Base-by-base conservation (phyloP, 805 yeast genomes). In the Monosporozyma solicola region DNA sequence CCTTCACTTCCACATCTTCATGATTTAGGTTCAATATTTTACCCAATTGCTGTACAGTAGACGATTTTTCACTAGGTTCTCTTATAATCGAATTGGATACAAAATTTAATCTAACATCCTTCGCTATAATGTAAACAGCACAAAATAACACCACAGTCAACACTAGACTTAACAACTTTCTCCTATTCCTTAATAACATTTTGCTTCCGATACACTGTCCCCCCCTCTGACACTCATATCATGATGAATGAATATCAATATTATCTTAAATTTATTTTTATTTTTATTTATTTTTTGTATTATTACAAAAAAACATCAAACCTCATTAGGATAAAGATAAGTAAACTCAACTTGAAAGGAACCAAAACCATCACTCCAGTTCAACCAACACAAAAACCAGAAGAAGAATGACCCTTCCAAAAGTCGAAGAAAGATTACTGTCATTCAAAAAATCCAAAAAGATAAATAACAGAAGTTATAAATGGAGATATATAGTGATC, bases 401-500 rank as follows among this genome's bases (percentile, higher is more conserved):
- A 31, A 31, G 33, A 5, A 9, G 20, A 35, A 31, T 43, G 46
- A 43, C 46, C 8, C 6, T 24, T 16, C 31, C 20, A 24, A n/a
- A 22, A 5, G 10, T 43, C 31, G n/a, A 39, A 6, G 16, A 39
- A 32, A 29, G 52, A 25, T 29, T 43, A 9, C 25, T 3, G 4
- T 15, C 33, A 10, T 49, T 44, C 24, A n/a, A 16, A n/a, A 49
- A 29, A 6, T 16, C 47, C 24, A 49, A 49, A 8, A 51, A 20
- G 24, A 24, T 47, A 8, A 54, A 57, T 32, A 62, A 59, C 9
- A 64, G 61, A 50, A 57, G 57, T 47, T 59, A 54, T 25, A 57
- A 61, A 53, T 67, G 71, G 71, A 60, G 68, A 41, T 63, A 60
- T 33, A 61, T 58, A 20, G 64, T 63, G 10, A 64, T 67, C n/a